Base-by-base conservation (phyloP, 768 basidiomycete genomes). In the Strobilomyces echinocephalus region DNA sequence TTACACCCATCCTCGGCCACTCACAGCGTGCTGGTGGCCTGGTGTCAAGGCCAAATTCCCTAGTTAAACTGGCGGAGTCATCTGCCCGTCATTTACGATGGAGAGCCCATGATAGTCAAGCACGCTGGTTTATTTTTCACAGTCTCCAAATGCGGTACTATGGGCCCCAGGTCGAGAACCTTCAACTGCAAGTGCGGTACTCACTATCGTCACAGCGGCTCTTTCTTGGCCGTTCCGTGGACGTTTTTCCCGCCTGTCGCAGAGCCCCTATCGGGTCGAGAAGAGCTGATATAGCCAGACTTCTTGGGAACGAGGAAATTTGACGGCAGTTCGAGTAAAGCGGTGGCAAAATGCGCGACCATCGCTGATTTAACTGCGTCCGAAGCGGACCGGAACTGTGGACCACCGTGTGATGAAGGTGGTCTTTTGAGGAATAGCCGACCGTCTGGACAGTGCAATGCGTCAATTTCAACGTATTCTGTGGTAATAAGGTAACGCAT, bases 221-320 rank as follows among this genome's bases (percentile, higher is more conserved):
- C 62, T 8, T 14, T 43, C 9, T 63, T 55, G 10, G 8, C 28
- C 28, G 30, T 30, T 30, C 57, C 56, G 7, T 59, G 59, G 24
- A 63, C 64, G 2, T 66, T 64, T 7, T 57, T 53, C 8, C 33
- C n/a, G 53, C 54, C 63, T 24, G 68, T 68, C 41, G 66, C 76
- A 11, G 76, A 82, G 80, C 56, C 76, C 79, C 1, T 79, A 71
- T 57, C 68, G 78, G 5, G 74, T 80, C 65, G 64, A 72, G 30
- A 66, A 65, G 30, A 43, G 70, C 80, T 38, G 78, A 79, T 55
- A 1, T 26, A 60, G 71, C 76, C 4, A 79, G 53, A 62, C 1
- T 75, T 21, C 66, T 82, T 11, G 72, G 78, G 15, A 67, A 69
- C 30, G 78, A 82, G 60, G 72, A 73, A 54, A 18, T 65, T 70